A percentile compares a stretch with the other conserved stretches of the same genome.
phyloP scores from a whole-genome alignment of 306 rosid species.

The Argentina anserina region DNA sequence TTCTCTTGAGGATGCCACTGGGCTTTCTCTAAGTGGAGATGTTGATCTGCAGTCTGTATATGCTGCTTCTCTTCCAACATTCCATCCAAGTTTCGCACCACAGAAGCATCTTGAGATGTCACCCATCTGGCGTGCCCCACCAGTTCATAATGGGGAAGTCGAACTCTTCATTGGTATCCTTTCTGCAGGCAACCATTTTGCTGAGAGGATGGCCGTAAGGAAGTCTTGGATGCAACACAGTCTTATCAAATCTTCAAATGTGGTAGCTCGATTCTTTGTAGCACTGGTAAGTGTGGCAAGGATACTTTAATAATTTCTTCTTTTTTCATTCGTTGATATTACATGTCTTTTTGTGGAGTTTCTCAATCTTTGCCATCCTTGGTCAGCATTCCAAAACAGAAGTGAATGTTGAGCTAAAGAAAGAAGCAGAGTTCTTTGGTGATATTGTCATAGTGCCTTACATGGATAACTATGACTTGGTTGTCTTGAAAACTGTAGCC shows the following conservation, averaged over 20 bases:
- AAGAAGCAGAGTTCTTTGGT: conserved; percentile 88
- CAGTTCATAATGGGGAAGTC: conserved; percentile 44
- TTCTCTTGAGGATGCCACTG: conserved; percentile 96
- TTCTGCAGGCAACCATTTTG: conserved; percentile 97
- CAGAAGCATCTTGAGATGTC: conserved; percentile 75
- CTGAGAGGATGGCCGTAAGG: conserved; percentile 92
- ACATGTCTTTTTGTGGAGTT: not conserved
- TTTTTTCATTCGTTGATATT: conserved; percentile 10
- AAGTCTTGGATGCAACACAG: conserved; percentile 94
- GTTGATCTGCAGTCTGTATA: conserved; percentile 65
- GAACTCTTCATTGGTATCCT: conserved; percentile 84
- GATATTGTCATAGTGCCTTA: conserved; percentile 93
- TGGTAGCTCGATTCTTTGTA: conserved; percentile 86
- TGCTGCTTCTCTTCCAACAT: conserved; percentile 79
- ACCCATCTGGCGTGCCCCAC: conserved; percentile 66
- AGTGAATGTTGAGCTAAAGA: conserved; percentile 69
- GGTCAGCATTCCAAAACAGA: conserved; percentile 70
- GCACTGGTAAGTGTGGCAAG: conserved; percentile 63
- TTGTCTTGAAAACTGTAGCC: conserved; percentile 93
- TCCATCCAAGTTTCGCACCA: conserved; percentile 83
- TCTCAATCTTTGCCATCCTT: conserved; percentile 22
- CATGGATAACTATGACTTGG: conserved; percentile 93
- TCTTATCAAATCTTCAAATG: conserved; percentile 65
- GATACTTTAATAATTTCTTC: conserved; percentile 8
- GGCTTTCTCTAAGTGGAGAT: conserved; percentile 67